Evolutionary conservation across 805 yeast species (phyloP), one percentile per base, ranked within the genome.

Genomic region (Debaryomyces castellii): DNA sequence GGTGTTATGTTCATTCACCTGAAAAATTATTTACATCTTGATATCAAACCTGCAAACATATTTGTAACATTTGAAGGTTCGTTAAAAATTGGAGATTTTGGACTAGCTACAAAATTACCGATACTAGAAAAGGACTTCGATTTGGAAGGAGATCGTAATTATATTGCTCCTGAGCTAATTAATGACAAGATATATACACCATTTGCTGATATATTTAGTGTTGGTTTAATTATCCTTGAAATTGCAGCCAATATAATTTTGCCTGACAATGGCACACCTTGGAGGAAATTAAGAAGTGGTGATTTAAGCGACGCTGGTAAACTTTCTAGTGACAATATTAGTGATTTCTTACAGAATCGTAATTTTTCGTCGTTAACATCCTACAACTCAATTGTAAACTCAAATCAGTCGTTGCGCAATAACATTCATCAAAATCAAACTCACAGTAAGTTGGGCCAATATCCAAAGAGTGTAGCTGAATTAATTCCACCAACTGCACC

Each of bases 131-230:
- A 74, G 36, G 81, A 71, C 51, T 84, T 89, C 57, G 99, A 94
- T 66, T 80, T 96, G 53, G 99, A 94, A 67, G 99, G 99, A 22
- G 99, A 94, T 66, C 76, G 98, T 43, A 96, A 92, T 62, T 94
- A 94, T 66, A 94, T 94, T 66, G 98, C 99, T 0, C 99, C 99
- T 1, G 99, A 94, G 63, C 83, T 94, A 20, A 83, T 94, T 44
- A 81, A 90, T 27, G 81, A 78, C 38, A 90, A 89, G 60, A 77
- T 80, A 37, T 94, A 94, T 61, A 90, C 89, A 34, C 88, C 86
- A 54, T 90, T 92, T 43, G 98, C 98, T 0, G 99, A 94, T 63
- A 83, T 94, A 3, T 94, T 94, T 63, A 87, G 96, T n/a, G 77
- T 91, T 41, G 99, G 99, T 1, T 73, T 94, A 47, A 87, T 94